phyloP scores from a whole-genome alignment of 1,284 basidiomycete species.

The Takashimella tepidaria region DNA sequence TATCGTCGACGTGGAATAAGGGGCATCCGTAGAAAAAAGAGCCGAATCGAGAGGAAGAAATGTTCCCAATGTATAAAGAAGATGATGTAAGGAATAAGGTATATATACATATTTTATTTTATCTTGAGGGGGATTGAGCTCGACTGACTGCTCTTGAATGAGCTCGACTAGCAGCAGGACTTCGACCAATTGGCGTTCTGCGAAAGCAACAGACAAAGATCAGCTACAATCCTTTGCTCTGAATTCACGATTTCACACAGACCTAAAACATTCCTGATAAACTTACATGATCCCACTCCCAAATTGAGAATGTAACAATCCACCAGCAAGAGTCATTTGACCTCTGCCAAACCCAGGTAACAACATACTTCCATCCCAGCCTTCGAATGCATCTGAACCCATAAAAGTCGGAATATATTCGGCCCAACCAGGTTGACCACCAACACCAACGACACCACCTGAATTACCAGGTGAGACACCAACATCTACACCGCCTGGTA shows the following conservation, averaged over 20 bases:
- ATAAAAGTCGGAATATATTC: conserved; percentile 45
- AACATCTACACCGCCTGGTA: no score
- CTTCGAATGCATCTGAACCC: conserved; percentile 44
- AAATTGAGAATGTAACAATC: conserved; percentile 45
- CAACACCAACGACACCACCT: no score
- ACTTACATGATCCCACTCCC: conserved; percentile 49
- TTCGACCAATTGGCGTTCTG: conserved; percentile 33
- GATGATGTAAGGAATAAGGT: no score
- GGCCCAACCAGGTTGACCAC: conserved; percentile 30
- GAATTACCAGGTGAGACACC: no score
- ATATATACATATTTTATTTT: no score
- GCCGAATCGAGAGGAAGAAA: no score
- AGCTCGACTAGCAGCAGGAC: conserved; percentile 16
- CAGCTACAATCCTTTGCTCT: not conserved
- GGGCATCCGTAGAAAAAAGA: no score
- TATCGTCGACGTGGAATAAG: no score
- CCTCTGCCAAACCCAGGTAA: conserved; percentile 46
- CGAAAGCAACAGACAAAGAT: no score
- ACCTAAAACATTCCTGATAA: no score
- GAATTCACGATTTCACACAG: no score
- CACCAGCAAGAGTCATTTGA: conserved; percentile 45
- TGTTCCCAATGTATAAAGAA: no score
- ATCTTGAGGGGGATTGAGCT: conserved; percentile 8
- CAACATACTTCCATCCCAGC: conserved; percentile 46
- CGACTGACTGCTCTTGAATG: conserved; percentile 11